A percentile compares a stretch with the other conserved stretches of the same genome.
Conservation (phyloP, 306 rosid species). For the Cucurbita pepo region DNA sequence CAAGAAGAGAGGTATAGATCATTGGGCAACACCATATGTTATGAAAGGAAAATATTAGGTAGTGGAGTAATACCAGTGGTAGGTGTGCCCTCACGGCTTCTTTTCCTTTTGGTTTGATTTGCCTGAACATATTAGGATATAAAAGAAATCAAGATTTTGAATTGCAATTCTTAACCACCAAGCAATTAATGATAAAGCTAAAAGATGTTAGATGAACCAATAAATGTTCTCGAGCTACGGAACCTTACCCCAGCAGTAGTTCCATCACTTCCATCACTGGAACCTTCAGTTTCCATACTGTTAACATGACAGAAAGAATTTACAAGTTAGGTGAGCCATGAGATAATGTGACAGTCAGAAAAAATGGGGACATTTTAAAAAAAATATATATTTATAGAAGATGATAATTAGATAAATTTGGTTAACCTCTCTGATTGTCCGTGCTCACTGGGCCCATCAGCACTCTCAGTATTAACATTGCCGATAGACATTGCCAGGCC, state of each 20-base stretch:
- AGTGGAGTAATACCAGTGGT: conserved; percentile 41
- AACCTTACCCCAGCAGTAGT: conserved; percentile 54
- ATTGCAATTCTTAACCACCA: not conserved
- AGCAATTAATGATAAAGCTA: conserved; percentile 5
- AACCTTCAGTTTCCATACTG: conserved; percentile 68
- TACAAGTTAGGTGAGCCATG: conserved; percentile 10
- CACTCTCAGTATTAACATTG: conserved; percentile 45
- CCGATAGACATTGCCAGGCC: conserved; percentile 93
- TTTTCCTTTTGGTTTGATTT: conserved; percentile 52
- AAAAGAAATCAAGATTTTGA: not conserved
- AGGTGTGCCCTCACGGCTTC: conserved; percentile 75
- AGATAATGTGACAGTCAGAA: not conserved
- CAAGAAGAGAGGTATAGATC: not conserved
- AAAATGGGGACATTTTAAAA: not conserved
- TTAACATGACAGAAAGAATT: conserved; percentile 12
- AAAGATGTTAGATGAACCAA: not conserved
- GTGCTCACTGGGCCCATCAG: conserved; percentile 45
- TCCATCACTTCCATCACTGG: conserved; percentile 79
- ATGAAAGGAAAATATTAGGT: not conserved
- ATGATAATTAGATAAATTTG: not conserved
- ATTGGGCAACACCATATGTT: not conserved
- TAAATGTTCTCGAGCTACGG: not conserved
- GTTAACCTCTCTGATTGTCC: conserved; percentile 64
- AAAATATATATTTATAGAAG: not conserved
- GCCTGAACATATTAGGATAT: conserved; percentile 37